Conservation (phyloP, 208 protist species). For the Acanthamoeba castellanii region DNA sequence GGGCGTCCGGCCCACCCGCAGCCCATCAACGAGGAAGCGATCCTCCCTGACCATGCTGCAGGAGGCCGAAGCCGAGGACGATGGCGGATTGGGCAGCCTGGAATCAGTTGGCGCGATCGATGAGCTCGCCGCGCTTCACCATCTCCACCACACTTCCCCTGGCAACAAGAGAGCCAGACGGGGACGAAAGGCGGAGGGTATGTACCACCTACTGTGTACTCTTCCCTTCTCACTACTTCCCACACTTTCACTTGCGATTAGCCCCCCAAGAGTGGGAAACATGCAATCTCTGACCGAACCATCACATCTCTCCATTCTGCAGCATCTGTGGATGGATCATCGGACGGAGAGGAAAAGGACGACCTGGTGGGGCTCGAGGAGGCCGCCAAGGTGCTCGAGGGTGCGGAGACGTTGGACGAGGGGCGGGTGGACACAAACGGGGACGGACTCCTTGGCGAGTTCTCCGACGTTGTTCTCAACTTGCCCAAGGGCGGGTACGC, state of each 20-base stretch:
- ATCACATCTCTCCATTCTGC: background rate
- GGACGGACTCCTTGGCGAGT: background rate
- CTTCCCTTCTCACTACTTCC: background rate
- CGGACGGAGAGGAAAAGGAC: background rate
- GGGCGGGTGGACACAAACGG: conserved; percentile 12
- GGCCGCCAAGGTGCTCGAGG: background rate
- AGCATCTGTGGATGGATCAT: background rate
- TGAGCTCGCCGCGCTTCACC: background rate
- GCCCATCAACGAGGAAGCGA: conserved; percentile 30
- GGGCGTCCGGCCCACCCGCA: background rate
- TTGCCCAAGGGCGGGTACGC: conserved; percentile 2
- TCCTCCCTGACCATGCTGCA: no score
- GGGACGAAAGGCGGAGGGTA: background rate
- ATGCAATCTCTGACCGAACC: background rate
- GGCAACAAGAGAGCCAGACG: background rate
- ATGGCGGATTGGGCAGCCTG: background rate
- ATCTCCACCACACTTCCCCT: background rate
- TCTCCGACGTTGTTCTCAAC: conserved; percentile 4
- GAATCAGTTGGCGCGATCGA: background rate
- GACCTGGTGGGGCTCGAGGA: background rate
- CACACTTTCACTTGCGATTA: background rate
- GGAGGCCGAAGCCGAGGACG: no score
- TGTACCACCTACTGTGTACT: no score
- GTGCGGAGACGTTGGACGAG: background rate
- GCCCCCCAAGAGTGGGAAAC: no score